Conservation (phyloP, 2,329 filamentous ascomycete genomes). For the Arthrinium phaeospermum region DNA sequence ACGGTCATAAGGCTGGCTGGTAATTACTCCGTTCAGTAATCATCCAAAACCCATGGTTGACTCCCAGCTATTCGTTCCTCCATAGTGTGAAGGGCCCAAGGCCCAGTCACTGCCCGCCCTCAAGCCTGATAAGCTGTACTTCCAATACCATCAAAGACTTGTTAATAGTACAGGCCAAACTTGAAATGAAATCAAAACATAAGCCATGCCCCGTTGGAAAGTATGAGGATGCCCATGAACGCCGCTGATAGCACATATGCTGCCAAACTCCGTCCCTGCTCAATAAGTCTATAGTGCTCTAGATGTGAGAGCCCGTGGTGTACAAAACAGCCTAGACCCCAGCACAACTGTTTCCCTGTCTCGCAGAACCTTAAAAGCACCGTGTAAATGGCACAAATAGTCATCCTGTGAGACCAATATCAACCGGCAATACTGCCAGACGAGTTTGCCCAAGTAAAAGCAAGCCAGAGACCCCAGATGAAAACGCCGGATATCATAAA, state of each 20-base stretch:
- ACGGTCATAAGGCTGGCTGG: background rate
- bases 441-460: constrained; percentile 21
- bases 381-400: constrained; percentile 2
- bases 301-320: background rate
- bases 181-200: background rate
- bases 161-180: background rate
- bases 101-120: background rate
- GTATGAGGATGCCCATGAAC: constrained; percentile 13
- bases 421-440: background rate
- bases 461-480: constrained; percentile 24
- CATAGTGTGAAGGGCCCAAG: too few relatives aligned
- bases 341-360: constrained; percentile 9
- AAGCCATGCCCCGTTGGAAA: background rate
- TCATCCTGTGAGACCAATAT: background rate
- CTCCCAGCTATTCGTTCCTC: background rate
- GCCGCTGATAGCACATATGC: constrained; percentile 18
- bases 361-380: constrained; percentile 10
- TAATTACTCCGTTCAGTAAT: background rate
- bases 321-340: constrained; percentile 11
- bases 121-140: background rate
- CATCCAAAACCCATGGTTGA: background rate
- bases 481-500: constrained; percentile 26
- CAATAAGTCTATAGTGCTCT: constrained; percentile 15
- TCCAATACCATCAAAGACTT: background rate
- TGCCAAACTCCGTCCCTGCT: constrained; percentile 15